phyloP scores from a whole-genome alignment of 208 protist species.

The Balamuthia mandrillaris region DNA sequence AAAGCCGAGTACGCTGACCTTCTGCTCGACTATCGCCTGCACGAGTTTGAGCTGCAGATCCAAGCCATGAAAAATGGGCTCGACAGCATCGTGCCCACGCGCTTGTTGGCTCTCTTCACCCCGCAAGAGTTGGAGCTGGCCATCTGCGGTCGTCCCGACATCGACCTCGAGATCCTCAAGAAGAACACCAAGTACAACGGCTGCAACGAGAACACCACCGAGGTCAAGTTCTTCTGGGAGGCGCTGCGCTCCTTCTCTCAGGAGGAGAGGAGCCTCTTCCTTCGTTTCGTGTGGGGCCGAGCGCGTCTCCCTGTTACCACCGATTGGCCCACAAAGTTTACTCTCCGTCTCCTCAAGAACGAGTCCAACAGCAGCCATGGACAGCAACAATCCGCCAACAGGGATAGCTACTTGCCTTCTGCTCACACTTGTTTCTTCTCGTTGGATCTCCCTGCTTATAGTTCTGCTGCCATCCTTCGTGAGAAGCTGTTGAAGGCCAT shows the following conservation, averaged over 20 bases:
- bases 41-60: not conserved
- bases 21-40: not conserved
- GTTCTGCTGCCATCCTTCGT: conserved; percentile 36
- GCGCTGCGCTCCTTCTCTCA: not conserved
- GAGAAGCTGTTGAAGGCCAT: conserved; percentile 54
- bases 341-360: too few species aligned
- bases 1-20: not conserved
- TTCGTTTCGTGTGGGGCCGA: conserved; percentile 44
- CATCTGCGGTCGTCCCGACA: conserved; percentile 22
- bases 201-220: not conserved
- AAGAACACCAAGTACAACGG: not conserved
- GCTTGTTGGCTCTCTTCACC: conserved; percentile 15
- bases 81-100: not conserved
- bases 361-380: not conserved
- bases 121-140: conserved; percentile 16
- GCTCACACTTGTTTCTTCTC: conserved; percentile 66
- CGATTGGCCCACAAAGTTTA: not conserved
- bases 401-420: too few species aligned
- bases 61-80: not conserved
- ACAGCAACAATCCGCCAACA: too few species aligned
- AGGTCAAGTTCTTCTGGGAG: conserved; percentile 27
- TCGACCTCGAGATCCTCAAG: conserved; percentile 9
- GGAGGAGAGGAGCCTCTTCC: conserved; percentile 23
- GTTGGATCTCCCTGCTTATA: conserved; percentile 59
- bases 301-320: not conserved